A percentile compares a stretch with the other conserved stretches of the same genome.
These are phyloP conservation scores for Penicillium coffeae DNA, from an alignment of 495 filamentous ascomycete species.

Conservation along the genomic window DNA sequence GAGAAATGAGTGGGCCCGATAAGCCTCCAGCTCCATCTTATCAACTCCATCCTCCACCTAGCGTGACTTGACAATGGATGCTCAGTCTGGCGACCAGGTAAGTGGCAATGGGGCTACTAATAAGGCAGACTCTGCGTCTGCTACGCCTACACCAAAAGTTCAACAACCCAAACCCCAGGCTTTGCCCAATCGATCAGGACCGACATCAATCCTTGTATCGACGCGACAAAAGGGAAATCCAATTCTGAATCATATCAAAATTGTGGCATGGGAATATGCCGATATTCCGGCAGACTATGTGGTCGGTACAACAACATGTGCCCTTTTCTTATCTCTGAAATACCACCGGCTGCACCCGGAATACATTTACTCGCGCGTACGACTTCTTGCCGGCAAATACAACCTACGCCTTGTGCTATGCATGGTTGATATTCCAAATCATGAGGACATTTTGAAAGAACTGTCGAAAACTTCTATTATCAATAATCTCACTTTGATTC, in stretches of 20 bases:
- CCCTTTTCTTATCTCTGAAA: slow-evolving; percentile 89
- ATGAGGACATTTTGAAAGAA: slow-evolving; percentile 75
- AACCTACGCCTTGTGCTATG: slow-evolving; percentile 77
- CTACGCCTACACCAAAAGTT: slow-evolving; percentile 48
- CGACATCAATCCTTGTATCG: slow-evolving; percentile 81
- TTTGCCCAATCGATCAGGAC: slow-evolving; percentile 61
- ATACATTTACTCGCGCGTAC: slow-evolving; percentile 93
- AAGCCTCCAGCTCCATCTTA: slow-evolving; percentile 15
- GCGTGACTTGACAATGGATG: slow-evolving; percentile 44
- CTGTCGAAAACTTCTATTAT: slow-evolving; percentile 85
- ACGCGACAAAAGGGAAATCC: slow-evolving; percentile 92
- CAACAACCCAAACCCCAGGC: slow-evolving; percentile 86
- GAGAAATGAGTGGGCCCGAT: slow-evolving; percentile 14
- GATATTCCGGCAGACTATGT: slow-evolving; percentile 93
- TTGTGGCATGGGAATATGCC: slow-evolving; percentile 93
- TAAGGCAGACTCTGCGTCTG: slow-evolving; percentile 24
- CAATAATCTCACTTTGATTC: slow-evolving; percentile 85
- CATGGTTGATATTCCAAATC: slow-evolving; percentile 90
- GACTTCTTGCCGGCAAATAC: slow-evolving; percentile 73
- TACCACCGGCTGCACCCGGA: slow-evolving; percentile 97
- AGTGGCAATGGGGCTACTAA: slow-evolving; percentile 6
- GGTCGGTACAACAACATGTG: slow-evolving; percentile 82
- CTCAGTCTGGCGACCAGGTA: slow-evolving; percentile 46
- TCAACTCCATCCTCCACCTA: slow-evolving; percentile 9
- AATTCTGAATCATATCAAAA: slow-evolving; percentile 73